Evolutionary conservation across 306 rosid species (phyloP).

Genomic region (Hippophae rhamnoides): DNA sequence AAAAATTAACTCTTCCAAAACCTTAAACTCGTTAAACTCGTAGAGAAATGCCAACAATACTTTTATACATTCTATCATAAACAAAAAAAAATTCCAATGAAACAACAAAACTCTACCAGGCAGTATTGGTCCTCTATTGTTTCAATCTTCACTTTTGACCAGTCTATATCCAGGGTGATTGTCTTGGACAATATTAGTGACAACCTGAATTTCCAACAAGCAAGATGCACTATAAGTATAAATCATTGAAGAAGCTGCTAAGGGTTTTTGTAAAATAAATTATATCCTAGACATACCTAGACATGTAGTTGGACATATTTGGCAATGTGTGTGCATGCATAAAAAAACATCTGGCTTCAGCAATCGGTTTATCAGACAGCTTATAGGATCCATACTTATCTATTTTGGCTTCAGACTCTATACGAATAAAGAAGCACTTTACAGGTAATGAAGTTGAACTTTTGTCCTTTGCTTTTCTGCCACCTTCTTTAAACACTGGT

Average conservation of each 20-base stretch:
- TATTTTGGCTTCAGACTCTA: conserved; percentile 24
- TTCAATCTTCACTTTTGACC: conserved; percentile 30
- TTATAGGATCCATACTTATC: conserved; percentile 29
- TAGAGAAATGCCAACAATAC: too few relatives aligned
- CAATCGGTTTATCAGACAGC: conserved; percentile 30
- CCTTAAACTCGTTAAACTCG: too few relatives aligned
- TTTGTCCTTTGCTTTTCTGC: conserved; percentile 53
- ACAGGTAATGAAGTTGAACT: conserved; percentile 43
- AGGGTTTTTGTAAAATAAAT: not conserved
- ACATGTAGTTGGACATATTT: conserved; percentile 49
- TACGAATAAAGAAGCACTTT: conserved; percentile 59
- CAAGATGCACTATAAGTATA: conserved; percentile 14
- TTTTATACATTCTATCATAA: too few relatives aligned
- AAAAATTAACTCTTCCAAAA: too few relatives aligned
- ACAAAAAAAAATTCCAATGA: too few relatives aligned
- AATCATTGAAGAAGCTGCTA: not conserved
- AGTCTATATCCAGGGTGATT: conserved; percentile 34
- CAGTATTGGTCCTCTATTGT: conserved; percentile 33
- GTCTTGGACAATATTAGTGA: conserved; percentile 71
- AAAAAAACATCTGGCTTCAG: conserved; percentile 41
- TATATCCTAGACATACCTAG: conserved; percentile 36
- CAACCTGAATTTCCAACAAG: conserved; percentile 33
- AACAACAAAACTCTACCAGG: conserved; percentile 18
- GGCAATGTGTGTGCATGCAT: conserved; percentile 48
- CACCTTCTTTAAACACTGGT: conserved; percentile 67